Evolutionary conservation across 2,329 filamentous ascomycete genomes (phyloP).

Genomic region (Pseudocercospora fijiensis): DNA sequence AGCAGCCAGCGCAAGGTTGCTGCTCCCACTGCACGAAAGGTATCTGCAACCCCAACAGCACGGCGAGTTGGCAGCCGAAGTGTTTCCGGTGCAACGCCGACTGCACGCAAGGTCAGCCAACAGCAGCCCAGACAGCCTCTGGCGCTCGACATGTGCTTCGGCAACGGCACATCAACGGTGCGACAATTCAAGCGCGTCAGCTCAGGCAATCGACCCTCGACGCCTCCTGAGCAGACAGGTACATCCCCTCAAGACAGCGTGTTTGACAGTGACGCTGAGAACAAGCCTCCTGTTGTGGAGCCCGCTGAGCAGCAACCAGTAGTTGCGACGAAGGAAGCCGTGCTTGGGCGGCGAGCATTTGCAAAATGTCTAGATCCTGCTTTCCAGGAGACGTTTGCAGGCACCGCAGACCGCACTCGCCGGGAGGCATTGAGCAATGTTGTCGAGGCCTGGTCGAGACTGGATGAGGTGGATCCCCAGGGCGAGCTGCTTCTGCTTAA

Average conservation of each 20-base stretch:
- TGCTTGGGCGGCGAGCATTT: constrained; percentile 78
- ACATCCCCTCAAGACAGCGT: constrained; percentile 34
- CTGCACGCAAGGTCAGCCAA: constrained; percentile 46
- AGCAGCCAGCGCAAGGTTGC: constrained; percentile 41
- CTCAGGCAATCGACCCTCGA: constrained; percentile 29
- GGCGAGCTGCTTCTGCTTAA: constrained; percentile 83
- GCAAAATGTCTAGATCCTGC: constrained; percentile 77
- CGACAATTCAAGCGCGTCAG: constrained; percentile 89
- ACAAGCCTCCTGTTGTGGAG: constrained; percentile 54
- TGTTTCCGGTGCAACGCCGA: constrained; percentile 42
- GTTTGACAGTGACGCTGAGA: constrained; percentile 59
- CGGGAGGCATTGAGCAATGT: constrained; percentile 79
- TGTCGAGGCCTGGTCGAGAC: constrained; percentile 78
- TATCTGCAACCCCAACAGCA: constrained; percentile 36
- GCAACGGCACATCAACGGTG: constrained; percentile 88
- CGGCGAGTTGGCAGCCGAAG: constrained; percentile 36
- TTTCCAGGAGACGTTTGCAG: constrained; percentile 82
- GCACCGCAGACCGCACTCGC: constrained; percentile 63
- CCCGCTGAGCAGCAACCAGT: constrained; percentile 25
- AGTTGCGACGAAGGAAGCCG: constrained; percentile 67
- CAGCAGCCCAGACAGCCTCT: constrained; percentile 66
- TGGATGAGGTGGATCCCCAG: constrained; percentile 87
- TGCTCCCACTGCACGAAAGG: constrained; percentile 37
- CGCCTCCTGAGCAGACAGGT: constrained; percentile 25
- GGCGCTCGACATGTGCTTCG: constrained; percentile 87